These are phyloP conservation scores for Nepenthes gracilis DNA, from an alignment of 148 eudicot genomes.

Conservation along the genomic window DNA sequence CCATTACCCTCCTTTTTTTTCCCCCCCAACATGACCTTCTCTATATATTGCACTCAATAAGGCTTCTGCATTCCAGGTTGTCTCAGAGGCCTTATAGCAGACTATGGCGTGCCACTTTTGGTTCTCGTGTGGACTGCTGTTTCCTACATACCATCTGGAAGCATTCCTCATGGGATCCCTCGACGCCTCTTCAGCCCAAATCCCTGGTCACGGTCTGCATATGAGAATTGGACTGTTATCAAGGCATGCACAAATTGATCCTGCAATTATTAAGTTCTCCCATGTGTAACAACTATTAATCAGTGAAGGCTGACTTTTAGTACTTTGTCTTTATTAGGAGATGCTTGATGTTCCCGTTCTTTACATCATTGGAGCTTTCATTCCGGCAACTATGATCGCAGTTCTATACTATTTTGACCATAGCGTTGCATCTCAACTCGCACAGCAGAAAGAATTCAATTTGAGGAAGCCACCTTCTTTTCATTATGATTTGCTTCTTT, in stretches of 20 bases:
- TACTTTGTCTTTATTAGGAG: conserved; percentile 13
- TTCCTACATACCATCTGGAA: conserved; percentile 61
- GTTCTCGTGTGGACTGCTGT: conserved; percentile 68
- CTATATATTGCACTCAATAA: no score
- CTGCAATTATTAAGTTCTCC: background rate
- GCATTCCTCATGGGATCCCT: conserved; percentile 74
- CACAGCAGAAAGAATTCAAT: conserved; percentile 28
- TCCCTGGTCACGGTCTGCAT: conserved; percentile 91
- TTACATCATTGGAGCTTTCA: conserved; percentile 22
- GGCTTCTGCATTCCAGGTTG: conserved; percentile 29
- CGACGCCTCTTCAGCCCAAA: conserved; percentile 83
- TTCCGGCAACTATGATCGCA: conserved; percentile 26
- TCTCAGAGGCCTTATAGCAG: conserved; percentile 69
- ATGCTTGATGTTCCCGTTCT: conserved; percentile 19
- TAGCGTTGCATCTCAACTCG: conserved; percentile 24
- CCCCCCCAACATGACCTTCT: no score
- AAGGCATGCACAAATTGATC: conserved; percentile 23
- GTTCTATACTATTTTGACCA: conserved; percentile 26
- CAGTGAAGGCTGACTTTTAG: background rate
- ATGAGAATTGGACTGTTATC: conserved; percentile 76
- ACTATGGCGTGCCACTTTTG: conserved; percentile 87
- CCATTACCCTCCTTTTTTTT: no score
- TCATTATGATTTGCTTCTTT: conserved; percentile 26
- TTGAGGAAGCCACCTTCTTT: conserved; percentile 27
- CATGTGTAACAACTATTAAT: no score